These are phyloP conservation scores for Anethum foeniculum DNA, from an alignment of 140 eudicot genomes.

Conservation along the genomic window DNA sequence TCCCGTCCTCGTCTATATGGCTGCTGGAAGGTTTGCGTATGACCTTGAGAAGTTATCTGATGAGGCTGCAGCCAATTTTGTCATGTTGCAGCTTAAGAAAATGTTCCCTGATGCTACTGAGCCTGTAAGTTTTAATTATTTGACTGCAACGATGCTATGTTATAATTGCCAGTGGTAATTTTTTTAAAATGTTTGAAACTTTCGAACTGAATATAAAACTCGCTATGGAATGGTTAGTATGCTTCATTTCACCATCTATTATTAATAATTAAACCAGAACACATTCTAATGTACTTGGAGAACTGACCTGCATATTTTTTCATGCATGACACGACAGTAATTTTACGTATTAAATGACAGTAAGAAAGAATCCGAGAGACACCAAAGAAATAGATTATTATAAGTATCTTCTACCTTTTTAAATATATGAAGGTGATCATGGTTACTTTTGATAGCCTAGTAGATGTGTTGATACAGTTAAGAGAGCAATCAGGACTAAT, in stretches of 20 bases:
- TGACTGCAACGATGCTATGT: neutral
- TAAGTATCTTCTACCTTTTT: neutral
- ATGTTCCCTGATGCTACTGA: conserved; percentile 81
- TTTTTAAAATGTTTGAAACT: neutral
- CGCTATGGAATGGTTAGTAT: neutral
- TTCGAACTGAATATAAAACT: neutral
- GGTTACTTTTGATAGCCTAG: neutral
- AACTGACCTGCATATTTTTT: neutral
- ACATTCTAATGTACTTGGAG: neutral
- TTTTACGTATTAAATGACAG: neutral
- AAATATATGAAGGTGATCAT: neutral
- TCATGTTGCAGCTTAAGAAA: conserved; percentile 77
- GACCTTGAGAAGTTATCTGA: conserved; percentile 87
- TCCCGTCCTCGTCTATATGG: conserved; percentile 95
- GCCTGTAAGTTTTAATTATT: conserved; percentile 51
- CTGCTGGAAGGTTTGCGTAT: conserved; percentile 89
- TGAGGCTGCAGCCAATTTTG: conserved; percentile 66
- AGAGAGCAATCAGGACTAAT: neutral
- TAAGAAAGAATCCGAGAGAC: neutral
- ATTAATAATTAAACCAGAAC: neutral
- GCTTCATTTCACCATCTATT: neutral
- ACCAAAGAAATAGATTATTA: neutral
- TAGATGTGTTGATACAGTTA: neutral
- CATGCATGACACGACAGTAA: too few species aligned
- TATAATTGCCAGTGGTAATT: neutral